Evolutionary conservation across 2,329 filamentous ascomycete genomes (phyloP), one percentile per base, ranked within the genome.

Genomic region (Monilinia fructigena): DNA sequence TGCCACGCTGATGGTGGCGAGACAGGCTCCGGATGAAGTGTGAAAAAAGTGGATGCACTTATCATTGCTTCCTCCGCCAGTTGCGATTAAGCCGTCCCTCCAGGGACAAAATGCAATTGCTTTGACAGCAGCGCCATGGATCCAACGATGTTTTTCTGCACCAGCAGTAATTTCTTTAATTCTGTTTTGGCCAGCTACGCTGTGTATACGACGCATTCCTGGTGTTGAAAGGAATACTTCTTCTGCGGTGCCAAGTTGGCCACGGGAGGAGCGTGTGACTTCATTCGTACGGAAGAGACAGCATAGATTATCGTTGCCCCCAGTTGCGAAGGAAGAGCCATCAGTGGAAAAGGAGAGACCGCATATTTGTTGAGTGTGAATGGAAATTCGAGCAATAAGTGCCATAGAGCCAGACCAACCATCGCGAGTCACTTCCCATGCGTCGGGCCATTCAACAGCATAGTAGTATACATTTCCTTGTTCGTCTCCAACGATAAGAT

Each of bases 11-110:
- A 99, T 98, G 1, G 90, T 96, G 2, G 94, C 93, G 40, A 99
- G 84, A 67, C 88, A 88, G 2, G 92, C 87, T 5, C 94, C 95
- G 0, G 93, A 93, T 26, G 84, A 83, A 0, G 92, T 90, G 77
- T 98, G 93, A 78, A 90, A 97, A 80, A 99, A 99, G 78, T 96
- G 93, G 67, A 99, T 97, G 76, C 92, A 92, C 73, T 92, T 92
- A 79, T 99, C 94, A 74, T 96, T 96, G 55, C 91, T 94, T 31
- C 95, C 95, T 50, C 95, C 94, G 3, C 95, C 93, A 1, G 94
- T 96, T 18, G 95, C 95, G 50, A 99, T 79, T 5, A 99, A 83
- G 4, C 89, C 90, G 31, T 90, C 86, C 66, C 94, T 90, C 94
- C 93, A 99, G 0, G 95, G 94, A 70, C 94, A 96, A 78, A 98